Base-by-base conservation (phyloP, 805 yeast species). In the Komagataella pseudopastoris region DNA sequence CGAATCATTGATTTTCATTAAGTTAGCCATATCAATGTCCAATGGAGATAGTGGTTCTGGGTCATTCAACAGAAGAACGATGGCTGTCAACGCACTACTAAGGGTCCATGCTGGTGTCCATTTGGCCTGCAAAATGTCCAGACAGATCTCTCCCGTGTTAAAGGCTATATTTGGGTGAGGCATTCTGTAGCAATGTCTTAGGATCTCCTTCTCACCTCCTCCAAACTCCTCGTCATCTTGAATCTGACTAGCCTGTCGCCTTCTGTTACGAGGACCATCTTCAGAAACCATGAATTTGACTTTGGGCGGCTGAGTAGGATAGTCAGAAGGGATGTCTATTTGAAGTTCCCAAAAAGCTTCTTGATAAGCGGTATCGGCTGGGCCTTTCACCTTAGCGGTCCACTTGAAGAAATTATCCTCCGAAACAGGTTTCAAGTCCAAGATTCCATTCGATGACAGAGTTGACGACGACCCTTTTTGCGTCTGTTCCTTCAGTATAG, bases 41-140 rank as follows among this genome's bases (percentile, higher is more conserved):
- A 85, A 63, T 0, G 91, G 91, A 45, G 85, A 78, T 54, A 80
- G 79, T 0, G 87, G 84, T 59, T 81, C 88, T 0, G 89, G 89
- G 49, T 78, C 77, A 46, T 74, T 76, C 6, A 84, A 59, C 14
- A 85, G 68, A 60, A 77, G 66, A 36, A 80, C 59, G 2, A 84
- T 73, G 1, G 88, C 88, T 16, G 75, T 71, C 48, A 82, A 66
- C 5, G 78, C 68, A 52, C 78, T 69, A 48, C 74, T 64, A 47
- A 85, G 59, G 51, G 80, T 76, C 86, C 88, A 84, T 1, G 86
- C 87, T 0, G 91, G 90, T 0, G 86, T 75, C 90, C 90, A 85
- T 53, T 70, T 70, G 47, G 56, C 61, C 51, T 79, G 77, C 49
- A 85, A 64, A 7, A 84, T 78, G 60, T 83, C 87, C 4, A 85